phyloP scores from a whole-genome alignment of 2,329 filamentous ascomycete species.

The Boeremia exigua region DNA sequence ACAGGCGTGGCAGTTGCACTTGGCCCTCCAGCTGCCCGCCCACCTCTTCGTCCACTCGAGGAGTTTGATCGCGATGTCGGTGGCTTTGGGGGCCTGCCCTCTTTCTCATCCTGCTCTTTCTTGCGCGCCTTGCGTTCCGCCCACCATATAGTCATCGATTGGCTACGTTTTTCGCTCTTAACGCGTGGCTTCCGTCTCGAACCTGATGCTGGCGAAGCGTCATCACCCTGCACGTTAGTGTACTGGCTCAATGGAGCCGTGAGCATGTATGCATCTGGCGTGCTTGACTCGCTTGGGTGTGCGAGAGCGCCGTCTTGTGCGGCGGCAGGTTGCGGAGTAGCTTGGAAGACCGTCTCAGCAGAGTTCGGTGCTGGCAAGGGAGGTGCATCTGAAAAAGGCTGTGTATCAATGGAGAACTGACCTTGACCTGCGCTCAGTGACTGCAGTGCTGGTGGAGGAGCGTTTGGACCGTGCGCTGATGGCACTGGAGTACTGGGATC shows the following conservation, averaged over 20 bases:
- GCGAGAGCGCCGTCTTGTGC: constrained; percentile 27
- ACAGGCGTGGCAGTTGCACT: constrained; percentile 27
- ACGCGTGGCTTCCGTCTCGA: constrained; percentile 47
- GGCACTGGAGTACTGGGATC: constrained; percentile 30
- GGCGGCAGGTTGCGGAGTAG: constrained; percentile 38
- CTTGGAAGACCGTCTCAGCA: constrained; percentile 44
- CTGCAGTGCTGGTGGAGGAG: constrained; percentile 38
- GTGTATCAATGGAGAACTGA: constrained; percentile 46
- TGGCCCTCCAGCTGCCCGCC: constrained; percentile 26
- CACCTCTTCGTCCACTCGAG: constrained; percentile 29
- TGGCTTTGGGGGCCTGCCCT: constrained; percentile 28
- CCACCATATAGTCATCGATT: constrained; percentile 56
- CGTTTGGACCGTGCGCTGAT: constrained; percentile 30
- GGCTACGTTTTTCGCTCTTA: constrained; percentile 53
- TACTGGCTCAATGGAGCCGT: constrained; percentile 45
- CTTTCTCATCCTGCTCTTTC: constrained; percentile 42
- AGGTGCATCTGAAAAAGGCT: constrained; percentile 26
- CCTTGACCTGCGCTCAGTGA: constrained; percentile 47
- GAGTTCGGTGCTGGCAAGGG: constrained; percentile 35
- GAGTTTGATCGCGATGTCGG: constrained; percentile 34
- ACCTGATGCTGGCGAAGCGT: constrained; percentile 32
- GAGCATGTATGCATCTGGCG: constrained; percentile 44
- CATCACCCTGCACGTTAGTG: constrained; percentile 35
- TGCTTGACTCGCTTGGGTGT: constrained; percentile 32
- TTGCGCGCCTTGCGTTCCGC: constrained; percentile 51